Conservation (phyloP, 1,139 yeast species). For the Hyphopichia buzzinii region DNA sequence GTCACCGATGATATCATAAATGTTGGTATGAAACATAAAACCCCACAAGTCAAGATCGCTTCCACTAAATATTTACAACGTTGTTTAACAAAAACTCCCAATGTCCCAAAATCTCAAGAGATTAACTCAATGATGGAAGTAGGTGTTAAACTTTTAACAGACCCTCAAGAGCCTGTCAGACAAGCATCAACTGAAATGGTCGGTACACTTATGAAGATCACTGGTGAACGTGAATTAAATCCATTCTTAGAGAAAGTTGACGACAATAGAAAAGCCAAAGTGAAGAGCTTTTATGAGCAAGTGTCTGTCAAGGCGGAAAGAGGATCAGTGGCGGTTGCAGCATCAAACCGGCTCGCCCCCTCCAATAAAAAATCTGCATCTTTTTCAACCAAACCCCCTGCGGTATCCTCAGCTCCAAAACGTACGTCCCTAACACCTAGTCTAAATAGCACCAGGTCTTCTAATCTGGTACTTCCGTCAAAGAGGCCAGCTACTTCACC, state of each 20-base stretch:
- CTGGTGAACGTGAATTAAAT: slow-evolving; percentile 69
- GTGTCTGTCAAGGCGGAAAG: slow-evolving; percentile 51
- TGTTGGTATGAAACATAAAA: slow-evolving; percentile 63
- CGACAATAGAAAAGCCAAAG: slow-evolving; percentile 67
- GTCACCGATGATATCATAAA: slow-evolving; percentile 60
- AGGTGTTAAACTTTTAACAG: slow-evolving; percentile 64
- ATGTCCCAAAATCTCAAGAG: slow-evolving; percentile 52
- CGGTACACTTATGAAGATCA: slow-evolving; percentile 79
- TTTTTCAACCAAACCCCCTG: slow-evolving; percentile 10
- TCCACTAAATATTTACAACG: slow-evolving; percentile 63
- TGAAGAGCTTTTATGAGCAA: slow-evolving; percentile 54
- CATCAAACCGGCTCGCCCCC: slow-evolving; percentile 11
- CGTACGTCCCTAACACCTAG: slow-evolving; percentile 1
- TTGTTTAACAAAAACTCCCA: slow-evolving; percentile 53
- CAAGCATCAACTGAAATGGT: slow-evolving; percentile 74
- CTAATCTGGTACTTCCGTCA: slow-evolving; percentile 47
- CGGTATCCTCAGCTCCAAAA: slow-evolving; percentile 10
- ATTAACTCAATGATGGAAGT: slow-evolving; percentile 55
- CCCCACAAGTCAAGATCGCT: slow-evolving; percentile 80
- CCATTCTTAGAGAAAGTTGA: slow-evolving; percentile 67
- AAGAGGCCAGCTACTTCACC: slow-evolving; percentile 71
- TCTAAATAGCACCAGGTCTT: background rate
- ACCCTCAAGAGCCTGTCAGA: slow-evolving; percentile 84
- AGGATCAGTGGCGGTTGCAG: slow-evolving; percentile 4
- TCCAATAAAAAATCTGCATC: slow-evolving; percentile 6